phyloP scores from a whole-genome alignment of 1,284 basidiomycete species.

The Apiotrichum akiyoshidainum region DNA sequence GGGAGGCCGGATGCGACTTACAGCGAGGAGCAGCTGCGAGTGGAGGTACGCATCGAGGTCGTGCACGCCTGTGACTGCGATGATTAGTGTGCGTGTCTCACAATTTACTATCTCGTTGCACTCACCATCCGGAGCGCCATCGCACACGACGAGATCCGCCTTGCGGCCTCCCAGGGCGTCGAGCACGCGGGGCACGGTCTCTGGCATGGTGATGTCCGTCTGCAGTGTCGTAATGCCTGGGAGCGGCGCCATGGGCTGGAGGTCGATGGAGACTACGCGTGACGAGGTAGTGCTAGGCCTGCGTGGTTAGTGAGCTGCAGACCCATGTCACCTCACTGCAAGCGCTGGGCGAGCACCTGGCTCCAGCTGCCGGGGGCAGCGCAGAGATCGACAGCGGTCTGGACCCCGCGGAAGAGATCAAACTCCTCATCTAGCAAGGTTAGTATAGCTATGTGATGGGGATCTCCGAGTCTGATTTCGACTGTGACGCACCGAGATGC shows the following conservation, averaged over 20 bases:
- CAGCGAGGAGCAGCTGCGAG: slow-evolving; percentile 57
- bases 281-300: slow-evolving; percentile 11
- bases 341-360: slow-evolving; percentile 42
- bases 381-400: slow-evolving; percentile 57
- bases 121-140: slow-evolving; percentile 59
- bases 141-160: slow-evolving; percentile 59
- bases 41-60: slow-evolving; percentile 60
- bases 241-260: slow-evolving; percentile 60
- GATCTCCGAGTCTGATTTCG: not conserved
- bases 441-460: not conserved
- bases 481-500: slow-evolving; percentile 29
- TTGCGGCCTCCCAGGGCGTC: slow-evolving; percentile 53
- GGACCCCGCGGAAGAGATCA: slow-evolving; percentile 52
- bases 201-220: slow-evolving; percentile 58
- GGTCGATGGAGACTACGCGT: slow-evolving; percentile 57
- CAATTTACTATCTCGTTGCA: not conserved
- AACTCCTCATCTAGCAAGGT: slow-evolving; percentile 54
- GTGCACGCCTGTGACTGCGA: slow-evolving; percentile 57
- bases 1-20: slow-evolving; percentile 23
- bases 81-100: not conserved
- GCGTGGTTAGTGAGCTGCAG: not conserved
- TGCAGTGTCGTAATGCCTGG: slow-evolving; percentile 56
- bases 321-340: slow-evolving; percentile 34
- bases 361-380: slow-evolving; percentile 57
- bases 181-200: slow-evolving; percentile 55